phyloP scores from a whole-genome alignment of 192 early-diverging fungal species.

The Ramicandelaber brevisporus region DNA sequence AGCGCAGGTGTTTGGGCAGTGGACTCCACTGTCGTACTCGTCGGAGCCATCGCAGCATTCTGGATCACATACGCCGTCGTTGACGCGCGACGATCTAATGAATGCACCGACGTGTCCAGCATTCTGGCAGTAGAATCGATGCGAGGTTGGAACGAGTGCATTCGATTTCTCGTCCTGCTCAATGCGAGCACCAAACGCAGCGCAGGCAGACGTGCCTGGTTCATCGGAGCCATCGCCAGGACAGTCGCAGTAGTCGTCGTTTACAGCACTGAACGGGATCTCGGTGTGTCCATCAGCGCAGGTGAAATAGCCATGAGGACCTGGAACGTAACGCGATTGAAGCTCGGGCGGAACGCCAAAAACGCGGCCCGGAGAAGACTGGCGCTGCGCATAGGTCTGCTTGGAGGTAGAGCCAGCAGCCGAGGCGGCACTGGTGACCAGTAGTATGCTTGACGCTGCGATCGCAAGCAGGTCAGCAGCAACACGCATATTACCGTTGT shows the following conservation, averaged over 20 bases:
- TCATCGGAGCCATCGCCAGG: conserved; percentile 84
- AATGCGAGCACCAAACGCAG: no score
- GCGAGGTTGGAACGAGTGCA: no score
- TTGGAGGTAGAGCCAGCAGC: no score
- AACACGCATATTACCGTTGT: no score
- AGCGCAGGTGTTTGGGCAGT: conserved; percentile 55
- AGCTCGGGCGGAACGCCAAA: no score
- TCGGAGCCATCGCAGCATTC: conserved; percentile 94
- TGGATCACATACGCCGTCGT: conserved; percentile 85
- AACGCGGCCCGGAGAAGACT: no score
- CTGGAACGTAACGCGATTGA: no score
- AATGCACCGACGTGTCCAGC: conserved; percentile 33
- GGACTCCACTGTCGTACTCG: conserved; percentile 30
- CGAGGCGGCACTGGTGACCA: no score
- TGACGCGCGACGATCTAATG: conserved; percentile 48
- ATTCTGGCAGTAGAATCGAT: conserved; percentile 83
- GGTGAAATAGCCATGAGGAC: conserved; percentile 16
- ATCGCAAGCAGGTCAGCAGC: no score
- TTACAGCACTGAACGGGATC: conserved; percentile 48
- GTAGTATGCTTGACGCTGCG: no score
- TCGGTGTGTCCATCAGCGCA: conserved; percentile 49
- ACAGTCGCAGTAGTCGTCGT: conserved; percentile 98
- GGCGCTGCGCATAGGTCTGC: no score
- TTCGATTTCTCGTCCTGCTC: no score
- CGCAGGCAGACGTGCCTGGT: conserved; percentile 91